Evolutionary conservation across 1,284 basidiomycete species (phyloP).

Genomic region (Leccinum subrobustum): DNA sequence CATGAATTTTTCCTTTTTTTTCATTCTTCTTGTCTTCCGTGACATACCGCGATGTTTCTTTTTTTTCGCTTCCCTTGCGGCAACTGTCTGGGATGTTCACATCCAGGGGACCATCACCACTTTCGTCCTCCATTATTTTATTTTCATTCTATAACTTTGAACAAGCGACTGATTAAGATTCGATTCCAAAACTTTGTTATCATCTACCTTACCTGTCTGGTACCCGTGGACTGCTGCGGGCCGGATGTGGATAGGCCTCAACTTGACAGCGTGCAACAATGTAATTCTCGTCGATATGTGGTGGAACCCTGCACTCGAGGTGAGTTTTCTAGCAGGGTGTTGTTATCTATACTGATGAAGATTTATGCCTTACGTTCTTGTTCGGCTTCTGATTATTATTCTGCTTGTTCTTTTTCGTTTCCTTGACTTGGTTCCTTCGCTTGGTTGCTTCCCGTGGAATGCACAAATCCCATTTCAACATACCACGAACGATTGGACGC

Average conservation of each 20-base stretch:
- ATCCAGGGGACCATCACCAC: not conserved
- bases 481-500: not conserved
- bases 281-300: constrained; percentile 92
- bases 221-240: not conserved
- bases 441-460: not conserved
- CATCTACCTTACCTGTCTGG: not conserved
- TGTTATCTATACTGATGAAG: constrained; percentile 12
- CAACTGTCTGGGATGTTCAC: not conserved
- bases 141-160: not conserved
- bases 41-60: not conserved
- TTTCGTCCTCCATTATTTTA: not conserved
- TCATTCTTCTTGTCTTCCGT: not conserved
- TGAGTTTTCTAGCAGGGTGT: constrained; percentile 24
- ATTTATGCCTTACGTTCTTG: not conserved
- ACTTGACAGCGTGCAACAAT: constrained; percentile 92
- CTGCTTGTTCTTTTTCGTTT: not conserved
- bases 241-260: constrained; percentile 59
- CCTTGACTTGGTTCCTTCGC: not conserved
- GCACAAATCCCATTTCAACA: not conserved
- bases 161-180: constrained; percentile 17
- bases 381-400: not conserved
- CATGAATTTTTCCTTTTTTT: not conserved
- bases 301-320: constrained; percentile 93
- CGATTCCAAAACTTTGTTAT: not conserved
- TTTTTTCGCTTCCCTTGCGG: not conserved